Evolutionary conservation across 208 protist genomes (phyloP).

Genomic region (Blastocrithidia nonstop): DNA sequence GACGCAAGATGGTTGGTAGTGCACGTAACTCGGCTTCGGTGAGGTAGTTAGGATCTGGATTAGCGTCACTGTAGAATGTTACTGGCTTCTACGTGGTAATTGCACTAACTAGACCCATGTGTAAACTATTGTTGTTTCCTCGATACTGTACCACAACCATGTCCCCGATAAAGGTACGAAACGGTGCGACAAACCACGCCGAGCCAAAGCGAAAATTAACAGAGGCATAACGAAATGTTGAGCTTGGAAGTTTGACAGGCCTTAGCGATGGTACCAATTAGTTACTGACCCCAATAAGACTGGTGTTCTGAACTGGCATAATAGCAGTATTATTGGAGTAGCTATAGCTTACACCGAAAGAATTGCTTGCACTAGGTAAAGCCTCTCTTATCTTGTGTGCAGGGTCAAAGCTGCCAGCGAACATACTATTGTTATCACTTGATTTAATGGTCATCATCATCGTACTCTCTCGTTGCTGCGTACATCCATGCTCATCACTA

Average conservation of each 20-base stretch:
- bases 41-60: slow-evolving; percentile 42
- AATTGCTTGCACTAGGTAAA: no score
- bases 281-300: no score
- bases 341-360: no score
- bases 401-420: no score
- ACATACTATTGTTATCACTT: no score
- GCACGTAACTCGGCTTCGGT: slow-evolving; percentile 27
- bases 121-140: slow-evolving; percentile 20
- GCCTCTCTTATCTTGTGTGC: no score
- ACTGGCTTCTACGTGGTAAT: slow-evolving; percentile 52
- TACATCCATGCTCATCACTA: no score
- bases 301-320: no score
- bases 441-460: no score
- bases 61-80: slow-evolving; percentile 52
- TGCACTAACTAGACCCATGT: slow-evolving; percentile 62
- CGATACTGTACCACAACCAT: slow-evolving; percentile 79
- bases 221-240: slow-evolving; percentile 52
- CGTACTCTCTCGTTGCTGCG: no score
- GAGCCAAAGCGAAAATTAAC: slow-evolving; percentile 81
- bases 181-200: slow-evolving; percentile 75
- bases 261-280: no score
- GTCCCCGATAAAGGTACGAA: slow-evolving; percentile 49
- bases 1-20: slow-evolving; percentile 56
- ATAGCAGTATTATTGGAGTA: no score
- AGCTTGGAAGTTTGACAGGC: slow-evolving; percentile 1